phyloP scores from a whole-genome alignment of 495 filamentous ascomycete species.

The Daldinia childiae region DNA sequence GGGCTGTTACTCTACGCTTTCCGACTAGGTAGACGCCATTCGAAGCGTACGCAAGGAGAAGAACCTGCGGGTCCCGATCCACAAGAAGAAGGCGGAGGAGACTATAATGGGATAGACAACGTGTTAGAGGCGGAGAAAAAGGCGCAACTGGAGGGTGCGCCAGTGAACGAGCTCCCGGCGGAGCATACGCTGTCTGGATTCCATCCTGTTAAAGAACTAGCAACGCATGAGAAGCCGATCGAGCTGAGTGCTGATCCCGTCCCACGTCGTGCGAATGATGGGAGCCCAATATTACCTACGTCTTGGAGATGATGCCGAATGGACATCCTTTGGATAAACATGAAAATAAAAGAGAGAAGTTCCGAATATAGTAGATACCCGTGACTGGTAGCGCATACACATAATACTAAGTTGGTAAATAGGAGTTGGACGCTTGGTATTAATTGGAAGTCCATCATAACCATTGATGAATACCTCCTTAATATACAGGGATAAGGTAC shows the following conservation, averaged over 20 bases:
- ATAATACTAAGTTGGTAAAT: background rate
- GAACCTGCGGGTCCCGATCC: background rate
- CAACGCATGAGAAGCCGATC: conserved; percentile 30
- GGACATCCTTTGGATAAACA: background rate
- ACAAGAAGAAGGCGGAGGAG: background rate
- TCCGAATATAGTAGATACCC: conserved; percentile 14
- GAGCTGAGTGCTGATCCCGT: conserved; percentile 38
- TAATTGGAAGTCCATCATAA: background rate
- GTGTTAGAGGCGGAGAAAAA: conserved; percentile 7
- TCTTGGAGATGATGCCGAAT: conserved; percentile 9
- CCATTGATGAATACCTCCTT: background rate
- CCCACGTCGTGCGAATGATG: background rate
- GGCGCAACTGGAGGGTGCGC: conserved; percentile 25
- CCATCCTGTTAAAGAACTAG: conserved; percentile 27
- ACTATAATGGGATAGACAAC: too few species aligned
- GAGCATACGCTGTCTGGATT: conserved; percentile 30
- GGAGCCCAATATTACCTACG: conserved; percentile 12
- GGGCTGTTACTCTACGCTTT: conserved; percentile 35
- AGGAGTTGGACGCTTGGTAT: background rate
- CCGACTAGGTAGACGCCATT: conserved; percentile 24
- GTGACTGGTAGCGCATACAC: background rate
- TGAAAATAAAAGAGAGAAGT: background rate
- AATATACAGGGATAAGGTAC: background rate
- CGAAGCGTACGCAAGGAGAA: background rate
- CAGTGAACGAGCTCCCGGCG: conserved; percentile 31